A percentile compares a stretch with the other conserved stretches of the same genome.
These are phyloP conservation scores for Jackrogersella multiformis DNA, from an alignment of 495 filamentous ascomycete genomes.

Conservation along the genomic window DNA sequence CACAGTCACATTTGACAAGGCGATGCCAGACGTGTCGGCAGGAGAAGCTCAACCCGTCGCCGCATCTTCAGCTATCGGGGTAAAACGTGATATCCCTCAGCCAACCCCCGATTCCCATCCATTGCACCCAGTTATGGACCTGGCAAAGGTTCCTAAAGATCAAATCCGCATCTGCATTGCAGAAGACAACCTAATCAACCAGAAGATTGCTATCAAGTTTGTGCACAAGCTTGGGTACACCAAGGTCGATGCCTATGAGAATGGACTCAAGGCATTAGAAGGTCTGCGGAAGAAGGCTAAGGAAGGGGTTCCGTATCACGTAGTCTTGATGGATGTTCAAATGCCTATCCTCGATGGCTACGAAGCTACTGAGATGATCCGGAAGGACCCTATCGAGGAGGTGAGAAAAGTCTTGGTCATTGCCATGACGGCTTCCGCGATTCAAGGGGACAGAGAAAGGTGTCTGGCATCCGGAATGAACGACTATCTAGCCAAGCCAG, in stretches of 20 bases:
- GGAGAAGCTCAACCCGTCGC: conserved; percentile 56
- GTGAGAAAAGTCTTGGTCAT: conserved; percentile 85
- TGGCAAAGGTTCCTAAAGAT: conserved; percentile 74
- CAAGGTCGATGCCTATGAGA: conserved; percentile 80
- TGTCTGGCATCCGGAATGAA: conserved; percentile 95
- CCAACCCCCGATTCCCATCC: conserved; percentile 51
- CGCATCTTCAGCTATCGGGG: conserved; percentile 41
- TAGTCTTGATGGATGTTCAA: conserved; percentile 94
- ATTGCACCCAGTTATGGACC: conserved; percentile 65
- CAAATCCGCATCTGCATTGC: conserved; percentile 87
- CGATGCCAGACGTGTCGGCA: conserved; percentile 60
- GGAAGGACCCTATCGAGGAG: conserved; percentile 73
- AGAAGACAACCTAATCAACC: conserved; percentile 92
- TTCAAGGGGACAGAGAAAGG: conserved; percentile 90
- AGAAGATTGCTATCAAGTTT: conserved; percentile 90
- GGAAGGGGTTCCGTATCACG: conserved; percentile 75
- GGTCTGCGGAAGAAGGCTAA: conserved; percentile 75
- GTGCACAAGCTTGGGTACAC: conserved; percentile 83
- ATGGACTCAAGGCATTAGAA: conserved; percentile 86
- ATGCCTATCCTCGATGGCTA: conserved; percentile 97
- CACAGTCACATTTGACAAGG: conserved; percentile 82
- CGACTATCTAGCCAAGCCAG: conserved; percentile 93
- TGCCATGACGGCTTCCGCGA: conserved; percentile 92
- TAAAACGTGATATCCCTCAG: conserved; percentile 51
- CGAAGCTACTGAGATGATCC: conserved; percentile 83